Percentiles rank a stretch among this genome's conserved stretches.
phyloP scores from a whole-genome alignment of 2,329 filamentous ascomycete species.

The Septoria petroselini region DNA sequence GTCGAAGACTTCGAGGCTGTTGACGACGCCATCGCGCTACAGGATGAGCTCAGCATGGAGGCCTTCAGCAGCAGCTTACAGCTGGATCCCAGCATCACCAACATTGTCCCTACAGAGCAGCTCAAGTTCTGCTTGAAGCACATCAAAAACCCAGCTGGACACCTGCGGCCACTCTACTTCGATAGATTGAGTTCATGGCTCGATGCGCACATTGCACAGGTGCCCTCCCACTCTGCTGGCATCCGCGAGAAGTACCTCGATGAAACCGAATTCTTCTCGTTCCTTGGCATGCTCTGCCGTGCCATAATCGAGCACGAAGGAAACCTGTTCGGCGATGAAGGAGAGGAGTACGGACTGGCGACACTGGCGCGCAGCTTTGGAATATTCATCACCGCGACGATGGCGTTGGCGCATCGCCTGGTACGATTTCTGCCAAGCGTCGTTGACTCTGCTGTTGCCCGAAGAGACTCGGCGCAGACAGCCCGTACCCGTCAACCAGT shows the following conservation, averaged over 20 bases:
- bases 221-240: slow-evolving; percentile 8
- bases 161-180: not conserved
- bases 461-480: slow-evolving; percentile 30
- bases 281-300: slow-evolving; percentile 24
- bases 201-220: slow-evolving; percentile 20
- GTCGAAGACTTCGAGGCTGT: slow-evolving; percentile 44
- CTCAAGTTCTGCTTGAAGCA: slow-evolving; percentile 13
- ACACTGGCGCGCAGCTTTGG: not conserved
- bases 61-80: slow-evolving; percentile 23
- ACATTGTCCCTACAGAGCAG: slow-evolving; percentile 8
- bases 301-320: slow-evolving; percentile 29
- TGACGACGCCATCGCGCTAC: slow-evolving; percentile 41
- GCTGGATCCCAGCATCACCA: slow-evolving; percentile 1
- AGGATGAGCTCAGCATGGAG: slow-evolving; percentile 32
- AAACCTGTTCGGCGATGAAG: slow-evolving; percentile 8
- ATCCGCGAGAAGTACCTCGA: slow-evolving; percentile 19
- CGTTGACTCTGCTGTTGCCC: slow-evolving; percentile 21
- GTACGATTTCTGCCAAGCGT: slow-evolving; percentile 22
- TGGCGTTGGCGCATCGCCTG: slow-evolving; percentile 24
- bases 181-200: slow-evolving; percentile 20
- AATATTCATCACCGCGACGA: slow-evolving; percentile 18
- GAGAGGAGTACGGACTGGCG: slow-evolving; percentile 11
- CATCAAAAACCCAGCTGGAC: not conserved
- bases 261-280: slow-evolving; percentile 26
- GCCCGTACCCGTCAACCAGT: slow-evolving; percentile 20